These are phyloP conservation scores for Sphaerobolus stellatus DNA, from an alignment of 1,284 basidiomycete genomes.

Conservation along the genomic window DNA sequence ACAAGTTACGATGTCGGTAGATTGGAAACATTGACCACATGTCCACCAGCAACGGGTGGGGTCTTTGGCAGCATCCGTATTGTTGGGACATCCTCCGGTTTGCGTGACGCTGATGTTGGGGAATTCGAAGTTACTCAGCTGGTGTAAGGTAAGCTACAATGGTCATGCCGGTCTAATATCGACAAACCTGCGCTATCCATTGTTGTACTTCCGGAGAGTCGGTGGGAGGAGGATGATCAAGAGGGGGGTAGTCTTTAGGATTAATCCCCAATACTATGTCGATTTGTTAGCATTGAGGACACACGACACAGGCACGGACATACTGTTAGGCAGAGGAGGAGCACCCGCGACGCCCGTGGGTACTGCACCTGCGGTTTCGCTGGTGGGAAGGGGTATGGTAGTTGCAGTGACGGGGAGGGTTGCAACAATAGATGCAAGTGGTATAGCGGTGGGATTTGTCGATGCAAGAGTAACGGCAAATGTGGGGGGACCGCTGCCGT, in stretches of 20 bases:
- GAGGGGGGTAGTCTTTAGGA: slow-evolving; percentile 62
- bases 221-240: slow-evolving; percentile 66
- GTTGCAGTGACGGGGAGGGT: too few relatives aligned
- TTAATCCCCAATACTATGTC: slow-evolving; percentile 39
- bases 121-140: slow-evolving; percentile 45
- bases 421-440: slow-evolving; percentile 45
- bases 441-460: slow-evolving; percentile 61
- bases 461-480: slow-evolving; percentile 44
- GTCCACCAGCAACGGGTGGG: slow-evolving; percentile 84
- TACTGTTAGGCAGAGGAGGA: slow-evolving; percentile 35
- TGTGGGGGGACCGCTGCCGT: slow-evolving; percentile 15
- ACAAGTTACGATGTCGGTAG: slow-evolving; percentile 70
- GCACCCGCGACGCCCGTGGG: slow-evolving; percentile 35
- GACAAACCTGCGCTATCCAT: slow-evolving; percentile 65
- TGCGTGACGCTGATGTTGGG: slow-evolving; percentile 51
- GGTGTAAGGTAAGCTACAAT: not conserved
- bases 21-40: slow-evolving; percentile 71
- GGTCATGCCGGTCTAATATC: not conserved
- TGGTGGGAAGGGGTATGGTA: slow-evolving; percentile 42
- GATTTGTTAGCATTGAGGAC: slow-evolving; percentile 11
- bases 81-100: slow-evolving; percentile 62
- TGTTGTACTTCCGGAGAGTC: slow-evolving; percentile 68
- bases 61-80: slow-evolving; percentile 52
- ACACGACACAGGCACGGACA: slow-evolving; percentile 14
- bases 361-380: slow-evolving; percentile 40